Conservation (phyloP, 2,329 filamentous ascomycete species). For the Fusarium sp. region DNA sequence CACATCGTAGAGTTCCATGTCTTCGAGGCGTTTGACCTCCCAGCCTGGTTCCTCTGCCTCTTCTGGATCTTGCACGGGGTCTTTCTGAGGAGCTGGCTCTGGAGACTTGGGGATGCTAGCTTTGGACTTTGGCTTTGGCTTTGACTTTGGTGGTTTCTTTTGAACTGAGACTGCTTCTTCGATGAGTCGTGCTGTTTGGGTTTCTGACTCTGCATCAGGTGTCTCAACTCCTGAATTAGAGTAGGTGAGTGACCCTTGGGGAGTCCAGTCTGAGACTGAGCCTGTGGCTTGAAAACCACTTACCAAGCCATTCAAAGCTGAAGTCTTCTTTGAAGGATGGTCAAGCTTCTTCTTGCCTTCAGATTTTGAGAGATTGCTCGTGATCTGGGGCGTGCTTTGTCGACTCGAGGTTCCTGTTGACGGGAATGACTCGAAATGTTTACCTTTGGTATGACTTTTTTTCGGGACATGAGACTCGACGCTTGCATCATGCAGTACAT, state of each 20-base stretch:
- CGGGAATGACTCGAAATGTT: conserved; percentile 3
- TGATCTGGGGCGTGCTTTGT: conserved; percentile 14
- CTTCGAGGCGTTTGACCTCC: conserved; percentile 60
- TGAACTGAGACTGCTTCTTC: conserved; percentile 4
- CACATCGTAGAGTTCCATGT: conserved; percentile 53
- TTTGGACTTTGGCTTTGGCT: background rate
- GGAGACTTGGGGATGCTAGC: background rate
- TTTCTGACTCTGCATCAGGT: background rate
- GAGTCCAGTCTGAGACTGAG: conserved; percentile 6
- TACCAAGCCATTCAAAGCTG: background rate
- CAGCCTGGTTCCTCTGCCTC: conserved; percentile 49
- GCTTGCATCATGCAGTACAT: background rate
- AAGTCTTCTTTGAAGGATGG: background rate
- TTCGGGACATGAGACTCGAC: background rate
- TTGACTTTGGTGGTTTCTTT: background rate
- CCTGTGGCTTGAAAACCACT: background rate
- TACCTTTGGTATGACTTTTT: background rate
- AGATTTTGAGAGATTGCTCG: background rate
- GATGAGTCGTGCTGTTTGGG: background rate
- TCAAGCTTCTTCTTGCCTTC: conserved; percentile 4
- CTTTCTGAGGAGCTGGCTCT: background rate
- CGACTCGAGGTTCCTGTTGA: conserved; percentile 14
- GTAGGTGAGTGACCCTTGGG: conserved; percentile 3
- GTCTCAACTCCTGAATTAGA: conserved; percentile 21
- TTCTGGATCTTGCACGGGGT: background rate